Percentiles rank a stretch among this genome's conserved stretches.
These are phyloP conservation scores for Blastobotrys indianensis DNA, from an alignment of 1,139 yeast species.

Conservation along the genomic window DNA sequence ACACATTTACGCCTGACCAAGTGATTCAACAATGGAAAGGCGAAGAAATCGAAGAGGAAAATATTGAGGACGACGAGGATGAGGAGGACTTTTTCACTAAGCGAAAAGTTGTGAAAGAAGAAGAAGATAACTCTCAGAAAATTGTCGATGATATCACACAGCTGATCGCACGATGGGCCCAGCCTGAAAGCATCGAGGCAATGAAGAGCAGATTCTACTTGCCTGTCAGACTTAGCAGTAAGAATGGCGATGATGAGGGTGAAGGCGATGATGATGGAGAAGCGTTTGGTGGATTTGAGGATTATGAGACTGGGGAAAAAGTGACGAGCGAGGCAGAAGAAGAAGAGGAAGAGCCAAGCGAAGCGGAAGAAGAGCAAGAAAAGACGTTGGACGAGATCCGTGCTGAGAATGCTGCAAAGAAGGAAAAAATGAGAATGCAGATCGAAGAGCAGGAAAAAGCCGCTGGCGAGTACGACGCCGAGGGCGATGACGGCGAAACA, in stretches of 20 bases:
- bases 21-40: constrained; percentile 73
- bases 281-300: constrained; percentile 34
- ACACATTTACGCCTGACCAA: constrained; percentile 67
- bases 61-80: constrained; percentile 41
- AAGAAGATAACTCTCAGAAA: constrained; percentile 24
- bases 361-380: constrained; percentile 49
- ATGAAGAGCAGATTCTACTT: constrained; percentile 59
- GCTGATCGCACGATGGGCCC: constrained; percentile 44
- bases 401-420: constrained; percentile 76
- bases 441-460: constrained; percentile 76
- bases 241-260: constrained; percentile 39
- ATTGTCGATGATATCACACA: constrained; percentile 24
- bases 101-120: constrained; percentile 36
- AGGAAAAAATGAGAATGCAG: constrained; percentile 79
- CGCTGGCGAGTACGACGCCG: constrained; percentile 66
- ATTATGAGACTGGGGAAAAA: constrained; percentile 46
- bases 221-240: constrained; percentile 52
- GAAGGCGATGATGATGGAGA: constrained; percentile 41
- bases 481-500: constrained; percentile 71
- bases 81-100: constrained; percentile 64
- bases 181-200: constrained; percentile 42
- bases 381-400: constrained; percentile 50
- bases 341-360: constrained; percentile 28
- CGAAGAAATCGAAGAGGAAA: constrained; percentile 41
- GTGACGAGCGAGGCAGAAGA: constrained; percentile 45